These are phyloP conservation scores for Trichoderma erinaceum DNA, from an alignment of 495 filamentous ascomycete genomes.

Conservation along the genomic window DNA sequence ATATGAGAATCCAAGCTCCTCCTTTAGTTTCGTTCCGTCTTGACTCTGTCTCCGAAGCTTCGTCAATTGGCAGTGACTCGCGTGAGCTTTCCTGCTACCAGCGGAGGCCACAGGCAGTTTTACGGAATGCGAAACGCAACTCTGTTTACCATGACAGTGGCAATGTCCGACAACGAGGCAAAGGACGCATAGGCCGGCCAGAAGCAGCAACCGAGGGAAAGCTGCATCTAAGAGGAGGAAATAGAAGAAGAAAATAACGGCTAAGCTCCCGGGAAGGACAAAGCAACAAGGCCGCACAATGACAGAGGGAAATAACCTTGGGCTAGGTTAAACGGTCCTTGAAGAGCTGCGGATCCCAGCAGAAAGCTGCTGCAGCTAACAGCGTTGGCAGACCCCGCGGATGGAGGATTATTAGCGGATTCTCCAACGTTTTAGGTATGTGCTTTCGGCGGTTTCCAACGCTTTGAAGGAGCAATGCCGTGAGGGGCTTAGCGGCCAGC, in stretches of 20 bases:
- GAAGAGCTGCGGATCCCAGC: background rate
- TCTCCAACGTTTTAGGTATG: background rate
- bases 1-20: background rate
- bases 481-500: background rate
- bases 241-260: background rate
- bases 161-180: background rate
- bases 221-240: background rate
- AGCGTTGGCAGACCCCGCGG: background rate
- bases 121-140: background rate
- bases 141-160: slow-evolving; percentile 3
- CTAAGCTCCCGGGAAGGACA: too few relatives aligned
- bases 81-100: background rate
- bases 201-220: background rate
- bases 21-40: background rate
- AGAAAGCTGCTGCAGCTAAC: background rate
- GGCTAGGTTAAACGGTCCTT: background rate
- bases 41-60: too few relatives aligned
- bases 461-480: background rate
- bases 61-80: too few relatives aligned
- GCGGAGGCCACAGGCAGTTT: background rate
- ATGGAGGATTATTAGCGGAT: background rate
- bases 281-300: background rate
- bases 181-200: background rate
- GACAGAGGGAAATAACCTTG: slow-evolving; percentile 1
- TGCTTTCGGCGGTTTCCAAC: background rate